Evolutionary conservation across 1,139 yeast species (phyloP).

Genomic region (Magnusiomyces starmeri): DNA sequence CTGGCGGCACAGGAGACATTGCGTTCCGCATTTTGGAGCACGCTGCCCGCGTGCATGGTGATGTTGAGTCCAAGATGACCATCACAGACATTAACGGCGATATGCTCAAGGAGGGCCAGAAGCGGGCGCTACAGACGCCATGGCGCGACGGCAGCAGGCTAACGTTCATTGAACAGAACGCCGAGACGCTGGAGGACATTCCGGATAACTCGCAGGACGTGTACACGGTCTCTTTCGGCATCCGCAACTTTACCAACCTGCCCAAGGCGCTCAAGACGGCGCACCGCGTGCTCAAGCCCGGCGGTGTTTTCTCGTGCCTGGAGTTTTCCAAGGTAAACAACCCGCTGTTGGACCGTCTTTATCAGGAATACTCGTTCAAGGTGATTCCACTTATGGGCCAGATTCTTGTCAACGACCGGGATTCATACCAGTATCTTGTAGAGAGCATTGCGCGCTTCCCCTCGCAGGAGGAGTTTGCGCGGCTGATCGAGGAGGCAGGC

Average conservation of each 20-base stretch:
- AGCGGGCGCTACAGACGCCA: constrained; percentile 48
- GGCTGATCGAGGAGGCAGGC: constrained; percentile 93
- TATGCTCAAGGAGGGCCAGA: constrained; percentile 88
- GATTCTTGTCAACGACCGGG: constrained; percentile 87
- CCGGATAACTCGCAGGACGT: constrained; percentile 86
- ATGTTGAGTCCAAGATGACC: constrained; percentile 71
- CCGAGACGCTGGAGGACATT: constrained; percentile 78
- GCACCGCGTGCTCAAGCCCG: constrained; percentile 92
- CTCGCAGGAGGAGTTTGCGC: constrained; percentile 79
- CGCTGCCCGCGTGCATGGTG: constrained; percentile 74
- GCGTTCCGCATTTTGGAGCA: constrained; percentile 93
- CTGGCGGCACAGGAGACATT: constrained; percentile 98
- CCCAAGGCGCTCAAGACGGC: constrained; percentile 93
- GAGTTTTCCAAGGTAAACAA: constrained; percentile 92
- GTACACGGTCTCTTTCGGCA: constrained; percentile 95
- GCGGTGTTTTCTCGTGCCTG: constrained; percentile 94
- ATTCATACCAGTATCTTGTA: constrained; percentile 89
- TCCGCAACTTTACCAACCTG: constrained; percentile 89
- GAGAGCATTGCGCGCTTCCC: constrained; percentile 93
- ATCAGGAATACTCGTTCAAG: constrained; percentile 84
- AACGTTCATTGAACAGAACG: constrained; percentile 80
- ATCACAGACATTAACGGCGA: constrained; percentile 93
- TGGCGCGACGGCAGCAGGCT: constrained; percentile 53
- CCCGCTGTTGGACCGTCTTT: constrained; percentile 61
- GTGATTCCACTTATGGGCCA: constrained; percentile 93